phyloP scores from a whole-genome alignment of 345 rosid genomes.

The Alliaria petiolata region DNA sequence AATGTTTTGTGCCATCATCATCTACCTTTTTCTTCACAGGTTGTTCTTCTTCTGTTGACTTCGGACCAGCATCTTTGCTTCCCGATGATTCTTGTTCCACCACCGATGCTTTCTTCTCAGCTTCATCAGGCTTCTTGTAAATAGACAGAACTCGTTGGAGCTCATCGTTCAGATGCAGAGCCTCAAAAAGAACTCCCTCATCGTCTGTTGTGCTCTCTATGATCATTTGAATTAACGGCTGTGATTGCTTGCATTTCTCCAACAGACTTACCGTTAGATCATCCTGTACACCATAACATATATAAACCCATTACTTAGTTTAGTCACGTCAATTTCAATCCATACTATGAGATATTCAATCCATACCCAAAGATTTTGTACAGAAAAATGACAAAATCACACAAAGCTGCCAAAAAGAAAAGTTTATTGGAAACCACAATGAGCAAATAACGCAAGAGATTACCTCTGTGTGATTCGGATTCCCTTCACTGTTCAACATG shows the following conservation, averaged over 20 bases:
- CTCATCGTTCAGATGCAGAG: conserved; percentile 70
- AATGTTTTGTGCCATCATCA: neutral
- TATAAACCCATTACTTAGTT: neutral
- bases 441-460: neutral
- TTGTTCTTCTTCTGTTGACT: conserved; percentile 13
- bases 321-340: neutral
- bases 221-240: conserved; percentile 60
- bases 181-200: conserved; percentile 73
- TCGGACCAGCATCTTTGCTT: conserved; percentile 13
- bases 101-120: conserved; percentile 12
- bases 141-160: conserved; percentile 53
- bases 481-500: conserved; percentile 54
- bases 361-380: neutral
- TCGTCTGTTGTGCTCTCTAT: conserved; percentile 71
- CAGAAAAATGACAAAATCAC: neutral
- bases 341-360: too few relatives aligned
- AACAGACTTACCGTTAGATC: conserved; percentile 60
- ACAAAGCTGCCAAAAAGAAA: neutral
- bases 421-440: neutral
- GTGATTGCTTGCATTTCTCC: conserved; percentile 77
- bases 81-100: conserved; percentile 29
- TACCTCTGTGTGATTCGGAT: conserved; percentile 54
- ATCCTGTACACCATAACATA: conserved; percentile 44
- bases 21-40: neutral
- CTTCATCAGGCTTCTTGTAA: conserved; percentile 8